Base-by-base conservation (phyloP, 148 eudicot species). In the Oxyria digyna region DNA sequence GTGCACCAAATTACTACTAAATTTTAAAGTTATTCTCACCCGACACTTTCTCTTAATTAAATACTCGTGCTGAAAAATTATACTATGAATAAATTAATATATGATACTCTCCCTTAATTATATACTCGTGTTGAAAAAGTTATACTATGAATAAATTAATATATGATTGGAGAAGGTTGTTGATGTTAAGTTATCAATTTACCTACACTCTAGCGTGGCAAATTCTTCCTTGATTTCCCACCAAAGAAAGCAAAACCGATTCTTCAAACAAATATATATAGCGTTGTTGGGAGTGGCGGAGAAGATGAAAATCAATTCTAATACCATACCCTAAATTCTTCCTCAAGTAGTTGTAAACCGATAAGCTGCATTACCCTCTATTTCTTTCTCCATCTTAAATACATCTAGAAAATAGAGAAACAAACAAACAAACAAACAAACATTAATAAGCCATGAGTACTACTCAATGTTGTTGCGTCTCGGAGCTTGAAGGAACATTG, bases 401-500 rank as follows among this genome's bases (percentile, higher is more conserved):
- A 1, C 11, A 20, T 21, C 26, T 12, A 20, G 21, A 49, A 9
- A 12, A 42, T 8, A 42, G 13, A 11, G 15, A 12, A 10, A 12
- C 3, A 42, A 13, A 13, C 3, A 42, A 12, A 42, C 11, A 42
- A 42, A 14, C 14, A 12, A 10, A 12, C 3, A 42, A 4, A 43
- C 3, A 43, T 15, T 26, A 8, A 26, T 2, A 23, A 49, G 8
- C n/a, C n/a, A 6, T 11, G 32, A 9, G 8, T 42, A 23, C 14
- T 15, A 64, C 14, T 4, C n/a, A 35, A n/a, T n/a, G 42, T 26
- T 64, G 23, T 33, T 64, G 67, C 7, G 83, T 82, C 10, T 78
- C 91, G 1, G 84, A 82, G 70, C 79, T 86, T 1, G 87, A 86
- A 77, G 91, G 91, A 14, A 70, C 73, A 0, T 83, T 86, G 9